Conservation (phyloP, 2,329 filamentous ascomycete species). For the Lasiodiplodia sp. region DNA sequence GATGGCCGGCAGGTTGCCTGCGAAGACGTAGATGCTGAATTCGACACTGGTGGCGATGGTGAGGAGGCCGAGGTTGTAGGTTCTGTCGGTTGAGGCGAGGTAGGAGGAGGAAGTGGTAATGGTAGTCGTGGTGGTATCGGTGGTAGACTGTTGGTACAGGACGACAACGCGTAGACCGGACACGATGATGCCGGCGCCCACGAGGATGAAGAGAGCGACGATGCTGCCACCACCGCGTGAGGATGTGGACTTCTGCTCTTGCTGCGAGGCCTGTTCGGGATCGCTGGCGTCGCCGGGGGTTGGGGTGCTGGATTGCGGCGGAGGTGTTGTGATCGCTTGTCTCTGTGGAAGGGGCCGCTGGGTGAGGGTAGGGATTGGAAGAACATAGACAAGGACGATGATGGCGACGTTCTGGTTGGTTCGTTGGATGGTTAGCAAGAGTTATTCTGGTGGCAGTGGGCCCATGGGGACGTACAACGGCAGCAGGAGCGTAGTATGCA, state of each 20-base stretch:
- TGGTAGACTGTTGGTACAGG: background rate
- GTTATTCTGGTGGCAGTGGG: background rate
- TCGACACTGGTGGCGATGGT: conserved; percentile 13
- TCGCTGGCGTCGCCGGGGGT: background rate
- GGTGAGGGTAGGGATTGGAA: conserved; percentile 16
- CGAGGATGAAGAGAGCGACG: conserved; percentile 2
- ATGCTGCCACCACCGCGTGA: background rate
- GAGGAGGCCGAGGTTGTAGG: conserved; percentile 11
- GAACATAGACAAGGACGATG: conserved; percentile 26
- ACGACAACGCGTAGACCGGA: conserved; percentile 24
- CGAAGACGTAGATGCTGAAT: background rate
- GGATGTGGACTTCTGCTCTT: background rate
- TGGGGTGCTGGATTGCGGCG: background rate
- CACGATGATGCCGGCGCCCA: background rate
- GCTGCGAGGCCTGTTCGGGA: background rate
- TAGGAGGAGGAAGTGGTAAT: background rate
- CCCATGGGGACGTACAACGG: background rate
- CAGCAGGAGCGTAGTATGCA: conserved; percentile 9
- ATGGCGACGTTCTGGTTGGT: conserved; percentile 11
- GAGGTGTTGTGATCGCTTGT: background rate
- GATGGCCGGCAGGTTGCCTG: conserved; percentile 2
- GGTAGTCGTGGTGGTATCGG: no score
- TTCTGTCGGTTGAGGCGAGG: background rate
- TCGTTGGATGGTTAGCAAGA: background rate
- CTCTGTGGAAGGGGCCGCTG: background rate